phyloP scores from a whole-genome alignment of 2,329 filamentous ascomycete genomes.

The Pezicula neosporulosa region DNA sequence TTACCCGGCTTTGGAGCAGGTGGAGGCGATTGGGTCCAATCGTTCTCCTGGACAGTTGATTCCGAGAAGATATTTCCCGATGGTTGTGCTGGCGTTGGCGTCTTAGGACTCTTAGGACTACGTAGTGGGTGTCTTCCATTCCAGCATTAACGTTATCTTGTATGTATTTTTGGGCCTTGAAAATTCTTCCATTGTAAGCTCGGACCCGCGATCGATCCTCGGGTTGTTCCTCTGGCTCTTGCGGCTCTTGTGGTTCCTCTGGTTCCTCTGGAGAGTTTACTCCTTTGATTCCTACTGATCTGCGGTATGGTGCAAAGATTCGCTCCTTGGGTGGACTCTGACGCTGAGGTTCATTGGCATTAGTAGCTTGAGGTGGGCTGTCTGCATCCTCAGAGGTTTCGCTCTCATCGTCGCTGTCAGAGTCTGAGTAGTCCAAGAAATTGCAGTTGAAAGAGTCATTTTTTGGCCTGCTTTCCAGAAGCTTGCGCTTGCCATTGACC shows the following conservation, averaged over 20 bases:
- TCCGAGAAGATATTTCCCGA: background rate
- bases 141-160: too few relatives aligned
- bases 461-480: background rate
- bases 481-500: background rate
- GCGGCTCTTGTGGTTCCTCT: background rate
- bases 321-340: background rate
- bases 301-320: background rate
- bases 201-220: background rate
- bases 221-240: background rate
- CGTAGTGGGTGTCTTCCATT: background rate
- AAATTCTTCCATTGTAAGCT: too few relatives aligned
- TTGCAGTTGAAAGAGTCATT: background rate
- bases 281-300: background rate
- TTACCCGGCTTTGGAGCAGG: slow-evolving; percentile 1
- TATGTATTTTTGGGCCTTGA: too few relatives aligned
- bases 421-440: background rate
- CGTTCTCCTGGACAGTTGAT: background rate
- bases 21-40: slow-evolving; percentile 3
- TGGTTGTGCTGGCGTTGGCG: background rate
- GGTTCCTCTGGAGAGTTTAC: background rate
- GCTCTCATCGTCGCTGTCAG: background rate
- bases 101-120: background rate
- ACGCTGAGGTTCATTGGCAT: background rate
- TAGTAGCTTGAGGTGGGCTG: background rate
- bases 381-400: background rate